Evolutionary conservation across 176 grass and related monocot genomes (phyloP).

Genomic region (Hsuehochloa calcarea): DNA sequence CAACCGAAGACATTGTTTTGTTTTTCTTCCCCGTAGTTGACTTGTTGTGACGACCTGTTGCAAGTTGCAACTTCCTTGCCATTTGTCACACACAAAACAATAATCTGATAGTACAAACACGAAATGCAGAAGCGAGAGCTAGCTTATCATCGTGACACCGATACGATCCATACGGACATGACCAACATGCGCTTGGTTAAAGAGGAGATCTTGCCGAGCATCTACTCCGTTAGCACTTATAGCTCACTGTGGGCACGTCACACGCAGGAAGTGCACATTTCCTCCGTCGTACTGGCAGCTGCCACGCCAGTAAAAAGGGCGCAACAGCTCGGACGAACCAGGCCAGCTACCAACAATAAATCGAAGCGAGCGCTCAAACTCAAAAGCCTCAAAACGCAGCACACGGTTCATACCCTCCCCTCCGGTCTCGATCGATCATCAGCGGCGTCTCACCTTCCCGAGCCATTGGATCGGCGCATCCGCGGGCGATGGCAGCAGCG

Average conservation of each 20-base stretch:
- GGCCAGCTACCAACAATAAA: neutral
- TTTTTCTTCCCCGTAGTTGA: too few species aligned
- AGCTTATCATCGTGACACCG: neutral
- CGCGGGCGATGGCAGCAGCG: neutral
- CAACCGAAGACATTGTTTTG: too few species aligned
- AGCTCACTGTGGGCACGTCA: neutral
- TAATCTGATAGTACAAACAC: neutral
- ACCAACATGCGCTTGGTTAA: neutral
- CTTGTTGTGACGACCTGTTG: neutral
- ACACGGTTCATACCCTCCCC: neutral
- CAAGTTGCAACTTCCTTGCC: neutral
- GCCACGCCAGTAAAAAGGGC: constrained; percentile 28
- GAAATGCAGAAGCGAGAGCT: neutral
- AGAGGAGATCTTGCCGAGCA: neutral
- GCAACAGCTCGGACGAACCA: constrained; percentile 30
- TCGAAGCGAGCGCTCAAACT: neutral
- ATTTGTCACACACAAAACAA: too few species aligned
- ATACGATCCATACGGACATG: neutral
- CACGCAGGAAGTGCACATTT: neutral
- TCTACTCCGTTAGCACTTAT: neutral
- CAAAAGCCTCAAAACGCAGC: neutral
- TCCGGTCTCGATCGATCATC: neutral
- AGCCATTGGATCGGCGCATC: neutral
- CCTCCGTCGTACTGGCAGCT: neutral
- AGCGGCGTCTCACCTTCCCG: neutral